These are phyloP conservation scores for Simplicillium sp. DNA, from an alignment of 2,329 filamentous ascomycete species.

Conservation along the genomic window DNA sequence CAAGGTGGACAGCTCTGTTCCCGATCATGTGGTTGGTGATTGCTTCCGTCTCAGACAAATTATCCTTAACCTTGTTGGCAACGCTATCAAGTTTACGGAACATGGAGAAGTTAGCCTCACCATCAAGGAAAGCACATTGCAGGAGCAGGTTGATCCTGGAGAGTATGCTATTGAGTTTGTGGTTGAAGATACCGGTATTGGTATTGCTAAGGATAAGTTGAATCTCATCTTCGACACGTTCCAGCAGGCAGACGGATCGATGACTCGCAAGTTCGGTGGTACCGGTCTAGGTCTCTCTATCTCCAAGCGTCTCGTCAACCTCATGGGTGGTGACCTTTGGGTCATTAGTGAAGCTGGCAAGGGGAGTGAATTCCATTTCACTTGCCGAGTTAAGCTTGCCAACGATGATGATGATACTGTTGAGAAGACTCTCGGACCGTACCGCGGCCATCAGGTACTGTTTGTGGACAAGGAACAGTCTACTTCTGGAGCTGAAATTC, in stretches of 20 bases:
- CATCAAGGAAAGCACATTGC: slow-evolving; percentile 61
- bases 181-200: slow-evolving; percentile 92
- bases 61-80: slow-evolving; percentile 93
- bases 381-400: slow-evolving; percentile 79
- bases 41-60: slow-evolving; percentile 95
- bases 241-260: slow-evolving; percentile 95
- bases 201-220: slow-evolving; percentile 89
- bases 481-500: slow-evolving; percentile 65
- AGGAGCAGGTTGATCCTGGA: slow-evolving; percentile 53
- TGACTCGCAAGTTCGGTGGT: slow-evolving; percentile 90
- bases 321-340: slow-evolving; percentile 96
- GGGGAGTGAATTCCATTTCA: slow-evolving; percentile 94
- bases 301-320: slow-evolving; percentile 85
- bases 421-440: slow-evolving; percentile 77
- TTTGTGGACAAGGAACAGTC: slow-evolving; percentile 91
- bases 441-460: slow-evolving; percentile 82
- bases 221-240: slow-evolving; percentile 98
- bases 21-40: slow-evolving; percentile 91
- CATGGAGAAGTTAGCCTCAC: slow-evolving; percentile 91
- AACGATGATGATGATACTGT: slow-evolving; percentile 70
- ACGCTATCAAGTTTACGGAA: slow-evolving; percentile 98
- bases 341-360: slow-evolving; percentile 86
- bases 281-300: slow-evolving; percentile 92
- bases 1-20: slow-evolving; percentile 84
- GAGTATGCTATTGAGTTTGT: slow-evolving; percentile 95